A percentile compares a stretch with the other conserved stretches of the same genome.
Evolutionary conservation across 108 stramenopile genomes (phyloP).

Genomic region (Licmophora abbreviata): DNA sequence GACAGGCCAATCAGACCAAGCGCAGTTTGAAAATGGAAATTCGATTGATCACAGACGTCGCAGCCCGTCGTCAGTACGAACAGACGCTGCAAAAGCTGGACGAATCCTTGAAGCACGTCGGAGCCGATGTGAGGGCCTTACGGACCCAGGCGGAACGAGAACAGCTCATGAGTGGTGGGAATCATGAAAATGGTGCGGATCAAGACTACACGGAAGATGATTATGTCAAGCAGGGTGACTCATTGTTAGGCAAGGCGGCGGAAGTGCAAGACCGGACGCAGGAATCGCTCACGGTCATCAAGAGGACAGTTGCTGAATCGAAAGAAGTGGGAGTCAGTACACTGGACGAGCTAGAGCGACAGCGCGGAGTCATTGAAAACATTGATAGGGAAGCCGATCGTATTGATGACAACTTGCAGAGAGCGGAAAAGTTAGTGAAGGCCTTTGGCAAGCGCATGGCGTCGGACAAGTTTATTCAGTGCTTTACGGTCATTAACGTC

Average conservation of each 20-base stretch:
- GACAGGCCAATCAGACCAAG: slow-evolving; percentile 59
- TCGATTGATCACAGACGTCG: slow-evolving; percentile 56
- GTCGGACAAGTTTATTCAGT: slow-evolving; percentile 91
- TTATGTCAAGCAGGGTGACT: slow-evolving; percentile 54
- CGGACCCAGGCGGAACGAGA: slow-evolving; percentile 49
- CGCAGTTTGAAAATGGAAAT: slow-evolving; percentile 82
- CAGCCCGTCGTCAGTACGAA: slow-evolving; percentile 39
- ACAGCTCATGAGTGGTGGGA: slow-evolving; percentile 47
- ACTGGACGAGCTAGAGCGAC: slow-evolving; percentile 79
- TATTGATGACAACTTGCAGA: slow-evolving; percentile 77
- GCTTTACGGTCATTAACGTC: slow-evolving; percentile 84
- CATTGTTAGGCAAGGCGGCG: slow-evolving; percentile 60
- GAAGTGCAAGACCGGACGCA: slow-evolving; percentile 77
- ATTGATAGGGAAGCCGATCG: slow-evolving; percentile 86
- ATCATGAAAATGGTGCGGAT: slow-evolving; percentile 14
- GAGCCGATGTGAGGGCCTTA: slow-evolving; percentile 61
- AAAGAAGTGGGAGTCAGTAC: slow-evolving; percentile 80
- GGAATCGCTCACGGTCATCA: slow-evolving; percentile 60
- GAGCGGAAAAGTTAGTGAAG: slow-evolving; percentile 88
- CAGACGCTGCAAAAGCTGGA: slow-evolving; percentile 40
- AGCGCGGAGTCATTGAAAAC: slow-evolving; percentile 76
- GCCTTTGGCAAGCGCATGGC: slow-evolving; percentile 91
- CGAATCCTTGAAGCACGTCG: slow-evolving; percentile 41
- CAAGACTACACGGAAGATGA: slow-evolving; percentile 24
- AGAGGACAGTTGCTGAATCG: slow-evolving; percentile 61